Percentiles rank a stretch among this genome's conserved stretches.
Evolutionary conservation across 148 eudicot genomes (phyloP).

Genomic region (Fagopyrum homotropicum): DNA sequence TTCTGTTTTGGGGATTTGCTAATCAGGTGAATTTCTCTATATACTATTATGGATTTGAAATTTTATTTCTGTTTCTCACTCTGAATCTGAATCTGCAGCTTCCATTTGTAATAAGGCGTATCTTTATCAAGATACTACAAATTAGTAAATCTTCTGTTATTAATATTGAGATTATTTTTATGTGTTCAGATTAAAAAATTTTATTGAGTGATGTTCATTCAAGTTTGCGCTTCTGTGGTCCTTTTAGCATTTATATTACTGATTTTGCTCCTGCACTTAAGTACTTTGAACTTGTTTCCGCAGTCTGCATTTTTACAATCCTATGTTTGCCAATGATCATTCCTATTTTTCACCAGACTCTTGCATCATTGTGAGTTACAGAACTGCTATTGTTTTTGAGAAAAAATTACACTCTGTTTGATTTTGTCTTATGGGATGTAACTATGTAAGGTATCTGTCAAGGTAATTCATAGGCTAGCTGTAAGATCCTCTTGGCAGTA

Average conservation of each 20-base stretch:
- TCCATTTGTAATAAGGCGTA: neutral
- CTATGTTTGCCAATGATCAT: neutral
- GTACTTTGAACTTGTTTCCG: neutral
- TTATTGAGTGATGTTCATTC: neutral
- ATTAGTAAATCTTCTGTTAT: neutral
- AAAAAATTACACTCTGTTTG: neutral
- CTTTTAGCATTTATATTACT: neutral
- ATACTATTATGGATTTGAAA: neutral
- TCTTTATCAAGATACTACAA: neutral
- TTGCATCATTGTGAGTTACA: constrained; percentile 1
- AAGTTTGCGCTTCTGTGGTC: neutral
- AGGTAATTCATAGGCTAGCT: neutral
- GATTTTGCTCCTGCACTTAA: neutral
- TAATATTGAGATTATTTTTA: neutral
- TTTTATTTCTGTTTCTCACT: neutral
- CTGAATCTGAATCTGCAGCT: neutral
- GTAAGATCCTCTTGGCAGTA: neutral
- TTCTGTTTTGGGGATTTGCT: constrained; percentile 98
- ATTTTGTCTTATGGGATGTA: neutral
- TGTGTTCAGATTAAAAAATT: neutral
- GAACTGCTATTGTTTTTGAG: neutral
- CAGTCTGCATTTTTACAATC: neutral
- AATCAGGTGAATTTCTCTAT: constrained; percentile 63
- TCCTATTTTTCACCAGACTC: neutral
- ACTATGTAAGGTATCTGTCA: neutral